A percentile compares a stretch with the other conserved stretches of the same genome.
Conservation (phyloP, 106 monocot genomes). For the Apostasia shenzhenica region DNA sequence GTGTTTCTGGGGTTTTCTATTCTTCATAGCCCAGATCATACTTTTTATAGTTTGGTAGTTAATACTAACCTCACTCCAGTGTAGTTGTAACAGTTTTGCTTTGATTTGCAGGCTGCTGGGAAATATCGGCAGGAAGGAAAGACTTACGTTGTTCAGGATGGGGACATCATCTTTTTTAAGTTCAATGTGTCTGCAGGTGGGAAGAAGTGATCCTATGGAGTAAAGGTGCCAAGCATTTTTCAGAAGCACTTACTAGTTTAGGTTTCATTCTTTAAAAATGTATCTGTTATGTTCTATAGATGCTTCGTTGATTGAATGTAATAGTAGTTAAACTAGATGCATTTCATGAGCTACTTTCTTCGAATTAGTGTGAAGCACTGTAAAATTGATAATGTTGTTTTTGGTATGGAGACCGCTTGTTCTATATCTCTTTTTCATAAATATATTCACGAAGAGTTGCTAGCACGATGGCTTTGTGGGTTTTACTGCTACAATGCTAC, state of each 20-base stretch:
- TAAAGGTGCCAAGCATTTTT: not conserved
- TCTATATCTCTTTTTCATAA: too few relatives aligned
- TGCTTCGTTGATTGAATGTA: not conserved
- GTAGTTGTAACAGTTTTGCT: not conserved
- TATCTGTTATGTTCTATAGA: not conserved
- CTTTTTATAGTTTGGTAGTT: too few relatives aligned
- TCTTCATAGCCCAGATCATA: not conserved
- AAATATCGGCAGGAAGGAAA: constrained; percentile 98
- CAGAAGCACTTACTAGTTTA: not conserved
- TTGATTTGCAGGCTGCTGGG: constrained; percentile 67
- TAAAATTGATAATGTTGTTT: too few relatives aligned
- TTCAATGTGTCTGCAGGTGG: constrained; percentile 95
- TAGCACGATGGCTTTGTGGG: too few relatives aligned
- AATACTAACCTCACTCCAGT: not conserved
- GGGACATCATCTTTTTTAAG: constrained; percentile 93
- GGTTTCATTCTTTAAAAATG: not conserved
- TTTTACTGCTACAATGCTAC: too few relatives aligned
- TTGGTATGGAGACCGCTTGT: too few relatives aligned
- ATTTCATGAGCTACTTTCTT: too few relatives aligned
- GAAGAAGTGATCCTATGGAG: constrained; percentile 52
- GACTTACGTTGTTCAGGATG: constrained; percentile 92
- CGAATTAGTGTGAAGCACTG: too few relatives aligned
- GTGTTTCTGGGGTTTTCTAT: not conserved
- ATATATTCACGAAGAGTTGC: too few relatives aligned
- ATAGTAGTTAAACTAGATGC: too few relatives aligned